A percentile compares a stretch with the other conserved stretches of the same genome.
Conservation (phyloP, 495 filamentous ascomycete genomes). For the Achaetomiella virescens region DNA sequence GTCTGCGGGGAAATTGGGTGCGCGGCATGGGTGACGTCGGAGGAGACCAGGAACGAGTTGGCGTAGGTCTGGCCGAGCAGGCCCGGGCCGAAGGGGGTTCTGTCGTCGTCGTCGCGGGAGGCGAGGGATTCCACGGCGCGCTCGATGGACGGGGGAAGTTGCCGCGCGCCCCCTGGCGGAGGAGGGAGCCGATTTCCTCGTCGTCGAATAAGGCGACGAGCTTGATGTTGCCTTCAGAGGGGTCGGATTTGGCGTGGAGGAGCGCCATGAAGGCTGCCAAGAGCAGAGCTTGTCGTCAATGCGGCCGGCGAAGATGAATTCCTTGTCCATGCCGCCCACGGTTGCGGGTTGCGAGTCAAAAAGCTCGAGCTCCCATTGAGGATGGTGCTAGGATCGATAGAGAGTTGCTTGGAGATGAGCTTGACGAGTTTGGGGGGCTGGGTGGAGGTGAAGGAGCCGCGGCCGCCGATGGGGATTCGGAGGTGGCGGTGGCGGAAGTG, state of each 20-base stretch:
- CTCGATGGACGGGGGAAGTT: constrained; percentile 78
- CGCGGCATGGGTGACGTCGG: constrained; percentile 89
- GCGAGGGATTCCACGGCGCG: constrained; percentile 68
- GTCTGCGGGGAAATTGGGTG: constrained; percentile 84
- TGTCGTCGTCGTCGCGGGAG: constrained; percentile 20
- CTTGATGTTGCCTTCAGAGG: constrained; percentile 59
- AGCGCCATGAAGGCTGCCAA: constrained; percentile 85
- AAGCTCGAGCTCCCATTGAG: constrained; percentile 97
- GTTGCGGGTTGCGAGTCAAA: constrained; percentile 85
- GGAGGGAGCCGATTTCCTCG: constrained; percentile 86
- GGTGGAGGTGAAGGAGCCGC: constrained; percentile 64
- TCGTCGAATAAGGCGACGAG: constrained; percentile 90
- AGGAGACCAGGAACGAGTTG: constrained; percentile 86
- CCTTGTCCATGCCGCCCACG: constrained; percentile 80
- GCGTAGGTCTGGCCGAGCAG: constrained; percentile 78
- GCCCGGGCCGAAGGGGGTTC: constrained; percentile 51
- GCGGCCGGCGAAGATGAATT: constrained; percentile 89
- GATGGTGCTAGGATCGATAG: constrained; percentile 65
- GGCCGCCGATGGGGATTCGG: constrained; percentile 35
- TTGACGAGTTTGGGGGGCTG: constrained; percentile 81
- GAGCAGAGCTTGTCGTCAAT: constrained; percentile 98
- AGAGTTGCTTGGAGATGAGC: constrained; percentile 69
- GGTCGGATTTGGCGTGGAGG: constrained; percentile 53
- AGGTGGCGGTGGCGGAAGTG: constrained; percentile 22
- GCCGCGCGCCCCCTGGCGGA: constrained; percentile 82